Base-by-base conservation (phyloP, 2,329 filamentous ascomycete genomes). In the Alternaria arborescens region DNA sequence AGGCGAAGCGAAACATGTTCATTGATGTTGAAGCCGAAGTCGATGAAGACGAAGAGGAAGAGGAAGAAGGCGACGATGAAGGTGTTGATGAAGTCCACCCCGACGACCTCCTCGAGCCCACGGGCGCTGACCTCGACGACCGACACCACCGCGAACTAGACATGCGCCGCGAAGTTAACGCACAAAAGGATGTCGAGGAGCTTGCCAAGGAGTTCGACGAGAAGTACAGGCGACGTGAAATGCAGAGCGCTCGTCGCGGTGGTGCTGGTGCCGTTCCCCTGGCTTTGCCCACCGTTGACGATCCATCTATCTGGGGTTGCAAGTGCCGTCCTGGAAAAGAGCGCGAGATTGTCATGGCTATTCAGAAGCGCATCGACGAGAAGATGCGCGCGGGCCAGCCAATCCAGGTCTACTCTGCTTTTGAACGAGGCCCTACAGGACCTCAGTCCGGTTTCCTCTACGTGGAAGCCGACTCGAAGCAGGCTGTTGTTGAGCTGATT, bases 11-110 rank as follows among this genome's bases (percentile, higher is more conserved):
- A 65, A 92, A 92, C 71, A 89, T 91, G 73, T 97, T 97, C 87
- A 89, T 99, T 81, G 95, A 99, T 88, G 92, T 94, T 74, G 95
- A 99, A 84, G 95, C 95, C 78, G 95, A 97, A 81, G 95, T 99
- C 70, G 95, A 98, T 75, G 95, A 91, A 60, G 89, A 97, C 66
- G 94, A 97, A 52, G 75, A 78, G 70, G 93, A 96, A 70, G 93
- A 97, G 55, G 88, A 92, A 70, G 93, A 85, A 58, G 93, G 93
- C 58, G 93, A 85, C 58, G 93, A 93, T 56, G 91, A 92, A 68
- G 93, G 95, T 76, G 93, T 93, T 75, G 91, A 93, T 68, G 92
- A 97, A 77, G 91, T 92, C 65, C 93, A 98, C 77, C 92, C 92
- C 7, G 94, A 97, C 78, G 94, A 98, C 76, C 84, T 94, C 38